Evolutionary conservation across 805 yeast genomes (phyloP), one percentile per base, ranked within the genome.

Genomic region (Wickerhamiella shivajii): DNA sequence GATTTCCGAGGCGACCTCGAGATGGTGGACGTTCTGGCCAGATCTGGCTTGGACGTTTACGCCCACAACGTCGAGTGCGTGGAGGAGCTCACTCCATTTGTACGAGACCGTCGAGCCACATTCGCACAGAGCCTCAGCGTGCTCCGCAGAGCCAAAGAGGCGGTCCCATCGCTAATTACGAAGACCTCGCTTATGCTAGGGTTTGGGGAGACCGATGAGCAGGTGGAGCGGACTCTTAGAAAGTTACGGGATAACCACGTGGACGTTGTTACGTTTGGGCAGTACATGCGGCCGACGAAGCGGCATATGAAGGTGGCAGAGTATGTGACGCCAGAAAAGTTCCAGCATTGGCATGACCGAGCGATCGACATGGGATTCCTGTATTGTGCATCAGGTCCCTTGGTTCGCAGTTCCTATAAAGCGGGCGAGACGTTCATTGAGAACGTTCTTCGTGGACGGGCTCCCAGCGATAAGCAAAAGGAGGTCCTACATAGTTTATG

Each of bases 281-380:
- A 90, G 59, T 90, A 90, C 57, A 90, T 90, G 96, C 70, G 98
- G 54, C 99, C 99, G 28, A 90, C 99, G 2, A 90, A 80, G 59
- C 74, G 98, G 51, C 99, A 90, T 56, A 84, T 90, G 92, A 85
- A 85, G 61, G 99, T 90, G 27, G 95, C 81, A 8, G 96, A 87
- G 46, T 90, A 90, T 49, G 71, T 90, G 13, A 77, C 73, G 17
- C 99, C 99, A 2, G 95, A 80, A 45, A 84, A 83, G 55, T 90
- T 90, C 53, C 93, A 85, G 39, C 66, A 77, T 53, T 90, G 98
- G 98, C 83, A 75, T 49, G 72, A 77, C 37, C 67, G 65, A 7
- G 97, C 98, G 0, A 53, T 64, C 47, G 81, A 79, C 27, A 59
- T 87, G 69, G 98, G 98, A 1, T 90, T 90, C 66, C 61, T 84